Evolutionary conservation across 192 early-diverging fungal species (phyloP), one percentile per base, ranked within the genome.

Genomic region (Geranomyces variabilis): DNA sequence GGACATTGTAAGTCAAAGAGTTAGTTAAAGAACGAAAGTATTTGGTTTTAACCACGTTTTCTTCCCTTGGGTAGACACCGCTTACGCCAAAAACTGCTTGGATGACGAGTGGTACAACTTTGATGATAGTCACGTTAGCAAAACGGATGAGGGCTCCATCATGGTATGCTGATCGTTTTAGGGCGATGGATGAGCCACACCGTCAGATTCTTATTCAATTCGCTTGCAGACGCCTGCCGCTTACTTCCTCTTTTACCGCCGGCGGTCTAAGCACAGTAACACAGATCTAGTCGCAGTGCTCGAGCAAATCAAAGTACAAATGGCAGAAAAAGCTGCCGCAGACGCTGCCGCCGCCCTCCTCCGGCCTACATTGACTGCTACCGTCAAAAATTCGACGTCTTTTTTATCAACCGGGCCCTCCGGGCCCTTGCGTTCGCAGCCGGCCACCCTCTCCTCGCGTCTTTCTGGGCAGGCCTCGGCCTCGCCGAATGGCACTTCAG

Each of bases 71-170:
- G 9, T 53, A 81, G 80, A 93, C 65, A 94, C 93, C 28, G 91
- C 92, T 0, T 91, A 91, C 75, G 91, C 90, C 21, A 83, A 85
- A 69, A 91, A 88, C 66, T 73, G 80, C 21, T 70, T 88, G 45
- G 86, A 90, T 69, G 73, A 69, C 47, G 30, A 83, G 43, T 93
- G 93, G 93, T 93, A 92, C 77, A 87, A 93, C 70, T 92, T 92
- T 69, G 88, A 94, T 76, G 92, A 94, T 75, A 86, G 85, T 14
- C 85, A 80, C 34, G 92, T 92, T 1, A 70, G 73, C 21, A 73
- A 72, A 44, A 64, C 71, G 2, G 65, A 76, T 22, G 79, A 79
- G 51, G 24, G 24, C 2, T 28, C 44, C 26, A 60, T 79, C 30
- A 77, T 80, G 67, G 84, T 85, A 63, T 43, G 67, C 19, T 9